Base-by-base conservation (phyloP, 176 grass and related monocot genomes). In the Raddia guianensis region DNA sequence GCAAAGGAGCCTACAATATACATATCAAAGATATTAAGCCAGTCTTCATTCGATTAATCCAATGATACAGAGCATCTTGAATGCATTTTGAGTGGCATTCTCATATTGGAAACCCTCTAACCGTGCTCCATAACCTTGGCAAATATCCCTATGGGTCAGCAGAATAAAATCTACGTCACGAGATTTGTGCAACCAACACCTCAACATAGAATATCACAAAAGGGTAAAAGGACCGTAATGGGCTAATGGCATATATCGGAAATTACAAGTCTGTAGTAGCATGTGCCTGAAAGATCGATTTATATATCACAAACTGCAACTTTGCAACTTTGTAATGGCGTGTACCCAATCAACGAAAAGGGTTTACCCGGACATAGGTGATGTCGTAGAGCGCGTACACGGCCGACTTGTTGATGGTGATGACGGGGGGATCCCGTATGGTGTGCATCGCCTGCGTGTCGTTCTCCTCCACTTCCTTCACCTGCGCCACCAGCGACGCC, bases 391-490 rank as follows among this genome's bases (percentile, higher is more conserved):
- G 15, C 12, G 90, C 86, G 73, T 84, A 90, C 40, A 49, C 76
- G n/a, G 82, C 79, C 9, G 88, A 88, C 67, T 98, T 95, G 59
- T 66, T 88, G 80, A 99, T 74, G 68, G 82, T 95, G 58, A 99
- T 93, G 42, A 91, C 46, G 8, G 90, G 92, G 16, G 92, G 86
- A 2, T 87, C 66, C 1, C 79, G 85, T 35, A 99, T 52, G 10
- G 67, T 76, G 70, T 73, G 51, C 88, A 81, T 82, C 9, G 65
- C 73, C 57, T 89, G 44, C 5, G 77, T 85, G 34, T 74, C 68
- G 48, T 88, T 90, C 74, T 77, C 82, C 82, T 93, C 88, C 63
- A 86, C 82, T 49, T 98, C 90, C 68, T 51, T 79, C 76, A 95
- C 52, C 42, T 90, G 64, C 44, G 84, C 92, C n/a, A 93, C 86